Evolutionary conservation across 306 rosid genomes (phyloP), one percentile per base, ranked within the genome.

Genomic region (Castanospermum australe): DNA sequence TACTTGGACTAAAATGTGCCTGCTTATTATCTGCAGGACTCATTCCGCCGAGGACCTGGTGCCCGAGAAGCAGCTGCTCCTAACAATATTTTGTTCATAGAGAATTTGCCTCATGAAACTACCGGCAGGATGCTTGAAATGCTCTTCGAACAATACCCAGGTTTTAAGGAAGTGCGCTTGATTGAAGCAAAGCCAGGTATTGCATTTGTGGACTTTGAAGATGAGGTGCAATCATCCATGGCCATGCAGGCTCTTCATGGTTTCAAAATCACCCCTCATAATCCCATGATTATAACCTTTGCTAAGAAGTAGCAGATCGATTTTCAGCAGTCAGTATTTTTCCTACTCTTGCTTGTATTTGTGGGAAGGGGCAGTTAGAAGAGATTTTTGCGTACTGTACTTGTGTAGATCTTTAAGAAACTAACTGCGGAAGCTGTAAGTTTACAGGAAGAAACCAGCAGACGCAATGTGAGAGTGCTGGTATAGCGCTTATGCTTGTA

Each of bases 151-250:
- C 99, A 96, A 70, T 96, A 89, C 84, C 97, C 99, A 0, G 99
- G 99, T 77, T 96, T 96, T 78, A 96, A 89, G 85, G 99, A 96
- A 82, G 99, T 96, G 81, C 94, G 98, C 39, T 82, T 93, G 89
- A 96, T 96, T 15, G 98, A 96, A 63, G 97, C 98, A 28, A 95
- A 96, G 92, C 99, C 99, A 17, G 99, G 99, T 64, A 96, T 96
- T 5, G 99, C 98, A 8, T 96, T 96, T 77, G 96, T 96, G 18
- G 98, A 96, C 63, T 93, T 86, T 50, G 99, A 96, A 81, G 97
- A 96, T 6, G 99, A 96, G 4, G 86, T 88, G 74, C 98, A 96
- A 82, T 93, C 99, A 67, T 87, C 97, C 38, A 88, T 93, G 93
- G 97, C 98, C 21, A 96, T 93, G 99, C 96, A 91, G 75, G 89